Evolutionary conservation across 2,329 filamentous ascomycete genomes (phyloP).

Genomic region (Lizonia empirigonia): DNA sequence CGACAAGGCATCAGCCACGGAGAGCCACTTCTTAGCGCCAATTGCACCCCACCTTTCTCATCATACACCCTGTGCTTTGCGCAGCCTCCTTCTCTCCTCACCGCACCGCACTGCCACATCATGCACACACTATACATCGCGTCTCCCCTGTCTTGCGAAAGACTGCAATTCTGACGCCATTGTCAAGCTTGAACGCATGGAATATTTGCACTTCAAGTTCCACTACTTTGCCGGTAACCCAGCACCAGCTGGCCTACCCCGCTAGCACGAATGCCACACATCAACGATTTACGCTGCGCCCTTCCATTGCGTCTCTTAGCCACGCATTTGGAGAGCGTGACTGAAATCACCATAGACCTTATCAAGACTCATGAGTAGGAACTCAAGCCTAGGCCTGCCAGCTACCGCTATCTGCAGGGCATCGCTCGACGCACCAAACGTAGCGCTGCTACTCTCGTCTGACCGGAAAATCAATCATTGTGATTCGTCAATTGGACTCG

Average conservation of each 20-base stretch:
- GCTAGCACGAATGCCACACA: neutral
- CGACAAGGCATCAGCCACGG: conserved; percentile 29
- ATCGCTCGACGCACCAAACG: conserved; percentile 28
- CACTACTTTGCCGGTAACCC: conserved; percentile 5
- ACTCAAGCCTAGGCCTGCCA: conserved; percentile 23
- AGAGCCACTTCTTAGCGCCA: conserved; percentile 1
- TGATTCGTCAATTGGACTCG: conserved; percentile 30
- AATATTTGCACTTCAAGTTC: neutral
- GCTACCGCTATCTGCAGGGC: conserved; percentile 25
- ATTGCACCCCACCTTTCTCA: conserved; percentile 16
- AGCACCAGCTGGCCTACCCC: neutral
- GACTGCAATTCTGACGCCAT: conserved; percentile 7
- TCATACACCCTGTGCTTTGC: conserved; percentile 19
- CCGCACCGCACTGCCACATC: conserved; percentile 38
- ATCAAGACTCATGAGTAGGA: conserved; percentile 29
- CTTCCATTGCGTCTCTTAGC: conserved; percentile 1
- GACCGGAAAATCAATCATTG: conserved; percentile 34
- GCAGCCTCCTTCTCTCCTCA: conserved; percentile 29
- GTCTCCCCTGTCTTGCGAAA: conserved; percentile 2
- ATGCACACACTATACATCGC: conserved; percentile 18
- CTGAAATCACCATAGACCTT: neutral
- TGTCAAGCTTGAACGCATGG: conserved; percentile 2
- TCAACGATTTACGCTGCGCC: conserved; percentile 1
- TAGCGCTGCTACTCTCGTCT: conserved; percentile 36
- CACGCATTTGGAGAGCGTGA: neutral